A percentile compares a stretch with the other conserved stretches of the same genome.
Conservation (phyloP, 257 asterid genomes). For the Solanum chilense region DNA sequence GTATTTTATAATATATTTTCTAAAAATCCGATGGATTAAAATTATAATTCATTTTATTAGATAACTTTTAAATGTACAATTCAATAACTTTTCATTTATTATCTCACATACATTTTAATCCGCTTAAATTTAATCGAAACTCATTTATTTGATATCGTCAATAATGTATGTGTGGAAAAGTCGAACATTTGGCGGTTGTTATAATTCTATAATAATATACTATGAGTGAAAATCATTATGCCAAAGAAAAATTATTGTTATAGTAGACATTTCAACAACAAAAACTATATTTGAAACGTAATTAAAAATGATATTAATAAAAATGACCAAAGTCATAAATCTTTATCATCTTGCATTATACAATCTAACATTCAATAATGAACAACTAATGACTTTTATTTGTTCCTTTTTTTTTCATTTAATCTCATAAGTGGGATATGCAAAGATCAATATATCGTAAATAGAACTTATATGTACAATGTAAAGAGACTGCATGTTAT, state of each 20-base stretch:
- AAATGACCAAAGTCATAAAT: not conserved
- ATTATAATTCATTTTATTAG: too few species aligned
- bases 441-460: fast-evolving
- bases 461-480: fast-evolving
- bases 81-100: too few species aligned
- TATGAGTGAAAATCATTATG: not conserved
- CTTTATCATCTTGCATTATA: not conserved
- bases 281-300: not conserved
- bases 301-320: not conserved
- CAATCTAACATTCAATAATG: not conserved
- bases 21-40: too few species aligned
- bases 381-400: not conserved
- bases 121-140: too few species aligned
- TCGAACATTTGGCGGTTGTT: not conserved
- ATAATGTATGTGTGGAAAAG: not conserved
- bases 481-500: not conserved
- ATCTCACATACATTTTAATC: too few species aligned
- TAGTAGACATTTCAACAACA: not conserved
- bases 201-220: not conserved
- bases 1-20: too few species aligned
- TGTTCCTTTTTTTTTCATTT: not conserved
- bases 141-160: not conserved
- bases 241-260: not conserved
- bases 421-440: not conserved
- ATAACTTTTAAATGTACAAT: not conserved